Base-by-base conservation (phyloP, 495 filamentous ascomycete genomes). In the Podospora conica region DNA sequence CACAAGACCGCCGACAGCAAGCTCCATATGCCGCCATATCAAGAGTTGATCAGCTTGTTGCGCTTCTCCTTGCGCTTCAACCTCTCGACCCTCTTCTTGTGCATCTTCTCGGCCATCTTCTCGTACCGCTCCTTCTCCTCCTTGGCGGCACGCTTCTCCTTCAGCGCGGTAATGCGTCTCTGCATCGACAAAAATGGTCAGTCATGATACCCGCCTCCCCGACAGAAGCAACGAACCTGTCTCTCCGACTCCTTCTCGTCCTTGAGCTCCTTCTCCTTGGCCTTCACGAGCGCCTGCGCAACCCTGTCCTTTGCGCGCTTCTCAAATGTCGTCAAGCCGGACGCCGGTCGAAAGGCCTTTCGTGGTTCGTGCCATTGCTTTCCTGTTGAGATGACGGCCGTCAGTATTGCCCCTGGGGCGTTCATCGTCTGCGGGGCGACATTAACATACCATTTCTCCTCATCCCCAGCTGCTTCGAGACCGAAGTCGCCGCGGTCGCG, bases 41-140 rank as follows among this genome's bases (percentile, higher is more conserved):
- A 97, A 61, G 92, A 96, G 77, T 93, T 97, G 71, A 98, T 77
- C 71, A 96, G 79, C 81, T 97, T 98, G 78, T 98, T 99, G 76
- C 95, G 87, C 87, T 97, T 98, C 84, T 98, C 95, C 75, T 91
- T 87, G 74, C 93, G 84, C 87, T 91, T 96, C 76, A 96, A 72
- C 67, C 95, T 85, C 79, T 98, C 95, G 24, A 98, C 88, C 68
- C 93, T 82, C 83, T 97, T 97, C 75, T 82, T 86, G 76, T 98
- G 95, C 95, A 98, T 98, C 81, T 92, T 97, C 78, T 94, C 90
- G 28, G 91, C 95, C 87, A 98, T 87, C 81, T 92, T 93, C 79
- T 93, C 92, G 75, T 91, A 98, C 53, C 96, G 85, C 68, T 90
- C 92, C 79, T 92, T 95, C 82, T 98, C 95, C 72, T 90, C 93